These are phyloP conservation scores for Pilatotrama ljubarskyi DNA, from an alignment of 768 basidiomycete genomes.

Conservation along the genomic window DNA sequence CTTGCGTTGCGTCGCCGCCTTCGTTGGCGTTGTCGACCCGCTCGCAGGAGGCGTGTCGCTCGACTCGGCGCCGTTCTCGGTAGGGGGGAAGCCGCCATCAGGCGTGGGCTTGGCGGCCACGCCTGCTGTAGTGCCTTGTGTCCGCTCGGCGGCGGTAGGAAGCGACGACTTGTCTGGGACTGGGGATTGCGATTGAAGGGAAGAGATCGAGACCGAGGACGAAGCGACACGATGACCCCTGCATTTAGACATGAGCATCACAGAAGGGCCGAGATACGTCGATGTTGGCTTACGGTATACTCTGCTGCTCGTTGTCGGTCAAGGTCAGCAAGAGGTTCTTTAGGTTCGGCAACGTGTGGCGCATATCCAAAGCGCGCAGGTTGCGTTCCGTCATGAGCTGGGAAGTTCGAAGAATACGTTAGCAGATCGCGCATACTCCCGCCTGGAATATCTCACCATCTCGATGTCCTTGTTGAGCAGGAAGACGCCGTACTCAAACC, in stretches of 20 bases:
- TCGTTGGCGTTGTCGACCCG: conserved; percentile 59
- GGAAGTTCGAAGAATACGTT: conserved; percentile 10
- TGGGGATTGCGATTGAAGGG: conserved; percentile 23
- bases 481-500: conserved; percentile 98
- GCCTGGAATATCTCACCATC: conserved; percentile 53
- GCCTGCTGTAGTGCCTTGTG: conserved; percentile 1
- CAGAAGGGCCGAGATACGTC: background rate
- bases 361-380: conserved; percentile 86
- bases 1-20: conserved; percentile 32
- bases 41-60: conserved; percentile 47
- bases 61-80: conserved; percentile 8
- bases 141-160: conserved; percentile 6
- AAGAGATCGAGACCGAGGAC: conserved; percentile 23
- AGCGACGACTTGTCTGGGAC: conserved; percentile 14
- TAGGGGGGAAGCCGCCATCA: background rate
- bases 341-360: conserved; percentile 95
- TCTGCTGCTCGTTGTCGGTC: conserved; percentile 64
- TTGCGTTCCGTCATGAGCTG: conserved; percentile 92
- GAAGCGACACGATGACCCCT: conserved; percentile 17
- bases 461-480: conserved; percentile 97
- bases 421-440: conserved; percentile 1
- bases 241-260: background rate
- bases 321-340: conserved; percentile 90
- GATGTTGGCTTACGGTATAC: conserved; percentile 42
- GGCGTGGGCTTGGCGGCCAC: background rate